Base-by-base conservation (phyloP, 2,329 filamentous ascomycete genomes). In the Hypoxylon sp. region DNA sequence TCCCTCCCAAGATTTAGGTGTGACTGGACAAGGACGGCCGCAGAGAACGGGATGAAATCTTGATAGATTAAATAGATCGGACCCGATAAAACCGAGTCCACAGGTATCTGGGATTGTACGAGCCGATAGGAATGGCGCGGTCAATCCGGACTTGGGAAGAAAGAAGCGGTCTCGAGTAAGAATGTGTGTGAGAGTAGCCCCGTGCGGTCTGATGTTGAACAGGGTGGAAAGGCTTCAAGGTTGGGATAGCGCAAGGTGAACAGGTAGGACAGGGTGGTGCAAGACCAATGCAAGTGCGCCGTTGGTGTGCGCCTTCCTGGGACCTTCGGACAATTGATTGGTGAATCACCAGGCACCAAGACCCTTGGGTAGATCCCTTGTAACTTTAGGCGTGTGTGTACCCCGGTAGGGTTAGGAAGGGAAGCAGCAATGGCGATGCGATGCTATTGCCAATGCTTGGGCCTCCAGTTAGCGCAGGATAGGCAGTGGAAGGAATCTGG, bases 251-350 rank as follows among this genome's bases (percentile, higher is more conserved):
- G 55, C 55, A 56, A 67, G 64, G 64, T 67, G 64, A 67, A 56
- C 51, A 52, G 50, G 64, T 66, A 30, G 28, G 4, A 12, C 18
- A 46, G 36, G 55, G 51, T 61, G 56, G 30, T 54, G 63, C 59
- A 53, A n/a, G 54, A 55, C 63, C 59, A 69, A 66, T 63, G 66
- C 66, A 64, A 69, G 56, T 56, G 59, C 63, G 55, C 66, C 66
- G 66, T 58, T 68, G 55, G 52, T 65, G 51, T 66, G 63, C 61
- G 49, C 52, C 45, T 64, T 62, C 65, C 63, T 61, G 45, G 54
- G 18, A 52, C 40, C 22, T 28, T 66, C 53, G 38, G 51, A 14
- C 44, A 51, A 58, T 61, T 66, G 66, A 69, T 69, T 66, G 66
- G 66, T 28, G 63, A 63, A 45, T 52, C 61, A 53, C 16, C 28